A percentile compares a stretch with the other conserved stretches of the same genome.
phyloP scores from a whole-genome alignment of 2,329 filamentous ascomycete genomes.

The Monilinia polystroma region DNA sequence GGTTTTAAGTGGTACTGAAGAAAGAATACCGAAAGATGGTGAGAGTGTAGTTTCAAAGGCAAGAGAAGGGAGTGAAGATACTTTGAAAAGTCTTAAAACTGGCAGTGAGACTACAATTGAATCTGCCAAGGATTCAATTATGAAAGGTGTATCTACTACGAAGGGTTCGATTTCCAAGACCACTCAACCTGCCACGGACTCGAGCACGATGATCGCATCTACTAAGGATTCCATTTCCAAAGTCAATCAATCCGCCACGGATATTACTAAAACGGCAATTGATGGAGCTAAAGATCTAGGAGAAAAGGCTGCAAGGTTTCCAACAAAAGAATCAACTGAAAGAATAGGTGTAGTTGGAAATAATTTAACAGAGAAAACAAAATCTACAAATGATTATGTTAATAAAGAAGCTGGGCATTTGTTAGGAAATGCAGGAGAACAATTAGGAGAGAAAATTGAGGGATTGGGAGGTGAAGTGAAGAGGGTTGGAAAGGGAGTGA shows the following conservation, averaged over 20 bases:
- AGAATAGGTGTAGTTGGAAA: conserved; percentile 21
- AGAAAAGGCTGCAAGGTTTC: background rate
- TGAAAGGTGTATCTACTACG: background rate
- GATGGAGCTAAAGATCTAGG: background rate
- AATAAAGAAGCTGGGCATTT: conserved; percentile 36
- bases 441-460: conserved; percentile 33
- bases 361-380: conserved; percentile 28
- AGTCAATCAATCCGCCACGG: background rate
- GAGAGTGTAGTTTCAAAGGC: conserved; percentile 27
- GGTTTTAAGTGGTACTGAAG: conserved; percentile 41
- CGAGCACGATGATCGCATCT: background rate
- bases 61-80: conserved; percentile 30
- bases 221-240: background rate
- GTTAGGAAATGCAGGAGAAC: conserved; percentile 37
- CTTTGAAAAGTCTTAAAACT: conserved; percentile 9
- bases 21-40: conserved; percentile 26
- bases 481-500: conserved; percentile 12
- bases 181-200: no score
- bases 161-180: background rate
- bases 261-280: background rate
- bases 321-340: background rate
- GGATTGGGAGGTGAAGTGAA: conserved; percentile 30
- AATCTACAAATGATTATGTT: conserved; percentile 27
- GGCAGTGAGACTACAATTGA: background rate
- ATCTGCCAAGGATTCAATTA: background rate